Evolutionary conservation across 345 rosid genomes (phyloP), one percentile per base, ranked within the genome.

Genomic region (Aegle marmelos): DNA sequence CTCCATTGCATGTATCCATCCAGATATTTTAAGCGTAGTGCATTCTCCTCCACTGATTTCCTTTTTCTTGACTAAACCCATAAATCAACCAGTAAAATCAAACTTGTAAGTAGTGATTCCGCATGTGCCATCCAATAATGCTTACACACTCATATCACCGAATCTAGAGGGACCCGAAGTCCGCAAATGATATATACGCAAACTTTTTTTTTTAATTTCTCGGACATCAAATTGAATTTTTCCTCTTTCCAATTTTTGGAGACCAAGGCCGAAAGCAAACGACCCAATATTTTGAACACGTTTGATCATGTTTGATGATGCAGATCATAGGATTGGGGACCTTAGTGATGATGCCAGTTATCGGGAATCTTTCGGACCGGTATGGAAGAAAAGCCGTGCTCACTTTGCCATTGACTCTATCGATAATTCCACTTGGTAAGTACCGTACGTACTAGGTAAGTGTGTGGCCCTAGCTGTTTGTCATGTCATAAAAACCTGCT

Each of bases 301-400:
- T 28, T 62, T 28, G 66, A 28, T 62, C 14, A 30, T 62, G 6
- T n/a, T 7, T 16, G 13, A 60, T 24, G 70, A 0, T 70, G 85
- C 89, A 91, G 96, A 77, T 91, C 1, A 82, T 86, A 54, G 93
- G 93, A 5, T 2, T 87, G 68, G 96, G 96, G 57, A 81, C 91
- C 25, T 81, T 87, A 62, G 79, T 90, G 76, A 81, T 86, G 87
- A 85, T 89, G 85, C 93, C 96, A 22, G 39, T 90, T 7, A 79
- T 90, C 0, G 96, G 96, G 64, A 89, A 84, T 68, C 70, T 91
- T 13, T 90, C 96, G 21, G 96, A 91, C 64, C 64, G 70, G 39
- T 86, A 91, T 60, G 96, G 96, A 13, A 83, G 96, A 60, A 91
- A 91, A 75, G 79, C 93, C 45, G 34, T 91, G 83, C 89, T 91